These are phyloP conservation scores for Geoglossum glabrum DNA, from an alignment of 495 filamentous ascomycete genomes.

Conservation along the genomic window DNA sequence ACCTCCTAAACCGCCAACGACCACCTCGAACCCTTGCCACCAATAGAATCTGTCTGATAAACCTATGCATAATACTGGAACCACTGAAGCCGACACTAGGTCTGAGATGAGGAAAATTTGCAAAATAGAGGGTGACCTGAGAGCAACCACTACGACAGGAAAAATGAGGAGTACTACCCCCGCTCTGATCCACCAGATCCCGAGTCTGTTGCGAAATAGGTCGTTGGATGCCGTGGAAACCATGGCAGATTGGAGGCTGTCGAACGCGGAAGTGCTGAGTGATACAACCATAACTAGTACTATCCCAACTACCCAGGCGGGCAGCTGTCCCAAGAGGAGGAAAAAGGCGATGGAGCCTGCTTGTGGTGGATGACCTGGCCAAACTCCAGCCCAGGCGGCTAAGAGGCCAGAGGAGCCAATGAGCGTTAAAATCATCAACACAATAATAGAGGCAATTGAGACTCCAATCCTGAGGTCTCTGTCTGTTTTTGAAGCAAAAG, in stretches of 20 bases:
- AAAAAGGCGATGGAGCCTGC: conserved; percentile 52
- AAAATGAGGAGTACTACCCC: conserved; percentile 46
- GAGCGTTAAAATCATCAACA: conserved; percentile 42
- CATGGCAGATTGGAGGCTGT: conserved; percentile 57
- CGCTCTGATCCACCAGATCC: conserved; percentile 44
- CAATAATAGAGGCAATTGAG: conserved; percentile 36
- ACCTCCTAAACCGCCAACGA: conserved; percentile 49
- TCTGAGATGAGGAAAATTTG: conserved; percentile 64
- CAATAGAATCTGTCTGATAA: conserved; percentile 41
- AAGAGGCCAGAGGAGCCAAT: conserved; percentile 49
- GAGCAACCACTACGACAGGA: conserved; percentile 46
- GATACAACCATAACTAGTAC: conserved; percentile 57
- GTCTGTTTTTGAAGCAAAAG: conserved; percentile 61
- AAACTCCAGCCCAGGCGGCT: conserved; percentile 50
- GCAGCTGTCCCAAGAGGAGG: conserved; percentile 44
- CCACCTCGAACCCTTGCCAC: conserved; percentile 55
- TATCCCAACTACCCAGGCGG: conserved; percentile 53
- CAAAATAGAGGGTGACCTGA: conserved; percentile 48
- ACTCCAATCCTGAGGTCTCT: conserved; percentile 52
- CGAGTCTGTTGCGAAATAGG: conserved; percentile 54
- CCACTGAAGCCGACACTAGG: conserved; percentile 45
- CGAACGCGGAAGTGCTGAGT: conserved; percentile 52
- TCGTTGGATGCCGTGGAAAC: conserved; percentile 56
- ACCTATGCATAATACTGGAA: conserved; percentile 48
- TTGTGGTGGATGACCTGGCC: conserved; percentile 29